phyloP scores from a whole-genome alignment of 345 rosid genomes.

The Triadica sebifera region DNA sequence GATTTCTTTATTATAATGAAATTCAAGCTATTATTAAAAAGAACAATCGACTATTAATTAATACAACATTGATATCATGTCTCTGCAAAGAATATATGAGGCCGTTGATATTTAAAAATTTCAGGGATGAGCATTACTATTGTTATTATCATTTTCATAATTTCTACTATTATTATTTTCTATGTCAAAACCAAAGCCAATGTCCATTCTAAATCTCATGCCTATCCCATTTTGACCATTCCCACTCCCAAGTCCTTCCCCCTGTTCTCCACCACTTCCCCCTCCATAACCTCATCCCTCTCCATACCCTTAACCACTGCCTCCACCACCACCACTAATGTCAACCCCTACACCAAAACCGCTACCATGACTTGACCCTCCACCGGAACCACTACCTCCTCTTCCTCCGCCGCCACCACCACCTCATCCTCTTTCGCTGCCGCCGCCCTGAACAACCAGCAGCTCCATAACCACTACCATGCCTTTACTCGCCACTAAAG shows the following conservation, averaged over 20 bases:
- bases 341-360: slow-evolving; percentile 24
- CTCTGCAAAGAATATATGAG: not conserved
- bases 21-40: no score
- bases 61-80: no score
- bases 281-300: no score
- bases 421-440: not conserved
- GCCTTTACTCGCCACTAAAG: not conserved
- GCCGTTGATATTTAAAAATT: no score
- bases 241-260: slow-evolving; percentile 1
- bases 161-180: not conserved
- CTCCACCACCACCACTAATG: slow-evolving; percentile 12
- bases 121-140: not conserved
- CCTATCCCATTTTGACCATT: not conserved
- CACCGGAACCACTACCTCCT: slow-evolving; percentile 9
- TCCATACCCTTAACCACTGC: not conserved
- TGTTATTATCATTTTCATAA: not conserved
- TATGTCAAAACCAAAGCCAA: slow-evolving; percentile 37
- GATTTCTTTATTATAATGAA: no score
- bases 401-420: slow-evolving; percentile 19
- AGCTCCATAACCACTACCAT: slow-evolving; percentile 27
- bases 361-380: slow-evolving; percentile 27
- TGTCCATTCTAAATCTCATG: slow-evolving; percentile 35
- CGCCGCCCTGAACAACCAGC: slow-evolving; percentile 20
- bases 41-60: no score
- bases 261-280: not conserved